Conservation (phyloP, 768 basidiomycete genomes). For the Termitomyces sp. region DNA sequence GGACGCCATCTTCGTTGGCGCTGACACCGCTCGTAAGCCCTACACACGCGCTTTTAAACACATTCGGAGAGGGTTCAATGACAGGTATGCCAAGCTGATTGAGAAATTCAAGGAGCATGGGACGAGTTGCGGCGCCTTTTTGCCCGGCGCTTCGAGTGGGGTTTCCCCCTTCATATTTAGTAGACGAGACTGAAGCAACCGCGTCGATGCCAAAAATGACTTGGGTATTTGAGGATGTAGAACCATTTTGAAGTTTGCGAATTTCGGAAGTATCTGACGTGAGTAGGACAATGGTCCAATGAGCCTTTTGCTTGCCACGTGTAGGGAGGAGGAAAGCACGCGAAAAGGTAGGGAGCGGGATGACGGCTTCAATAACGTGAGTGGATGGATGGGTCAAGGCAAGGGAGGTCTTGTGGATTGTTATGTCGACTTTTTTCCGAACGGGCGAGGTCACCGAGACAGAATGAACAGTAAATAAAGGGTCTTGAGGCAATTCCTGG, state of each 20-base stretch:
- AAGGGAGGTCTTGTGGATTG: conserved; percentile 45
- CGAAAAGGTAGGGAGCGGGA: conserved; percentile 43
- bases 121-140: conserved; percentile 52
- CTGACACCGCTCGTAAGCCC: conserved; percentile 27
- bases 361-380: conserved; percentile 40
- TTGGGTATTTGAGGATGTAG: conserved; percentile 39
- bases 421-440: conserved; percentile 71
- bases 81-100: conserved; percentile 37
- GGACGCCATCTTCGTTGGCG: conserved; percentile 38
- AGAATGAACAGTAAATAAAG: conserved; percentile 54
- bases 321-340: conserved; percentile 74
- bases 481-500: conserved; percentile 29
- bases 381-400: conserved; percentile 48
- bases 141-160: conserved; percentile 25
- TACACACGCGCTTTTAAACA: conserved; percentile 53
- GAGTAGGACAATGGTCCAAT: conserved; percentile 69
- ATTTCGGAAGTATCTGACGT: conserved; percentile 49
- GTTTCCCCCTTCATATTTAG: conserved; percentile 23
- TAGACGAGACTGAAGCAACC: conserved; percentile 37
- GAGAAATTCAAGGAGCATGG: conserved; percentile 47
- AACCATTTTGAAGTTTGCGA: conserved; percentile 25
- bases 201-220: conserved; percentile 73
- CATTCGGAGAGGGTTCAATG: conserved; percentile 40
- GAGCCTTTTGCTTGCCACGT: conserved; percentile 62
- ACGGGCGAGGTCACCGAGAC: conserved; percentile 70